A percentile compares a stretch with the other conserved stretches of the same genome.
Conservation (phyloP, 2,329 filamentous ascomycete species). For the Clonostachys solani region DNA sequence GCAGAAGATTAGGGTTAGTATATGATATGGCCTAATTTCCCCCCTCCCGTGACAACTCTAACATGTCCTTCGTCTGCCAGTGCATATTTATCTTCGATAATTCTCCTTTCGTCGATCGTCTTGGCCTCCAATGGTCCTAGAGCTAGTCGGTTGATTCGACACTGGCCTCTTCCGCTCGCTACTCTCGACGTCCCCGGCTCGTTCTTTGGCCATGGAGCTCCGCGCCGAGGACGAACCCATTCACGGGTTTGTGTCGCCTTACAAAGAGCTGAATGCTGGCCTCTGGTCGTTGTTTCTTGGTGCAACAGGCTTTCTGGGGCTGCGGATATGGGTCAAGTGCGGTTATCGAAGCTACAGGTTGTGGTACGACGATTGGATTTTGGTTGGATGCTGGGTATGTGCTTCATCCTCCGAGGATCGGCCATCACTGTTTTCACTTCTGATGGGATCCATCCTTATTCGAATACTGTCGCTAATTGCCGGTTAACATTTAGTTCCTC, state of each 20-base stretch:
- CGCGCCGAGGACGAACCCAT: slow-evolving; percentile 15
- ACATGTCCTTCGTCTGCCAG: no score
- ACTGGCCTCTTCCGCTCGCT: no score
- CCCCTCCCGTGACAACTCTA: no score
- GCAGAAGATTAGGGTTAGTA: no score
- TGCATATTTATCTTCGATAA: no score
- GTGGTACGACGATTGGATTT: slow-evolving; percentile 32
- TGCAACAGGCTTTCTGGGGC: slow-evolving; percentile 19
- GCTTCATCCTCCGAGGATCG: not conserved
- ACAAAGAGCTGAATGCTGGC: slow-evolving; percentile 21
- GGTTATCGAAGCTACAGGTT: slow-evolving; percentile 22
- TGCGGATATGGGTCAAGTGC: slow-evolving; percentile 27
- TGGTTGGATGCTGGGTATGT: slow-evolving; percentile 29
- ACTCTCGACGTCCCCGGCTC: no score
- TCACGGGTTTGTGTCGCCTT: slow-evolving; percentile 18
- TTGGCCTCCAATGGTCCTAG: no score
- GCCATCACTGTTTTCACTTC: not conserved
- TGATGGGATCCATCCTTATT: not conserved
- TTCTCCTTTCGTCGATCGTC: no score
- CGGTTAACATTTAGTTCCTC: slow-evolving; percentile 21
- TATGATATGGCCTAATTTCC: no score
- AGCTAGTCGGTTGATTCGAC: no score
- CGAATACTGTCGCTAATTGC: not conserved
- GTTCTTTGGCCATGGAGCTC: no score
- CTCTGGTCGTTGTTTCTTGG: slow-evolving; percentile 24